Evolutionary conservation across 2,329 filamentous ascomycete genomes (phyloP), one percentile per base, ranked within the genome.

Genomic region (Paraphaeosphaeria sporulosa): DNA sequence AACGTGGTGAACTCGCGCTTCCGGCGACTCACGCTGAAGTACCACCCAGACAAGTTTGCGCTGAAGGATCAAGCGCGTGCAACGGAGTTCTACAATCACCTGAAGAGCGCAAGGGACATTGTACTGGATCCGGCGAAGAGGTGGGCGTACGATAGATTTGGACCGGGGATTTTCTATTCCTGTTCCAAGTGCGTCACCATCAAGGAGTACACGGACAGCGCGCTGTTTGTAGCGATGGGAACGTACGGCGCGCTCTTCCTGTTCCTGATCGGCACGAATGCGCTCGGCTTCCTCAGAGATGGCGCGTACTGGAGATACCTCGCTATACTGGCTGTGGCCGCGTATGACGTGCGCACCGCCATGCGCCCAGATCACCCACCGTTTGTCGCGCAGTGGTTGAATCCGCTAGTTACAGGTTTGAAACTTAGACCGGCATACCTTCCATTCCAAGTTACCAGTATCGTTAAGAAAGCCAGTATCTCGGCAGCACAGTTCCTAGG

Each of bases 21-120:
- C 81, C 88, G 95, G 62, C 88, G 91, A 52, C 61, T 78, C 34
- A 86, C 86, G 0, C 80, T 87, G 2, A 81, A 83, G 58, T 85
- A 84, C 65, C 95, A 99, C 78, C 95, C 95, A 0, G 95, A 99
- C 82, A 98, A 99, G 80, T 78, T 87, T 34, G 65, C 64, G 1
- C 56, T 71, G 8, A 62, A 63, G 12, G 65, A 71, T 13, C 32
- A 43, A 13, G 67, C 77, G 42, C 64, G 54, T 38, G 74, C 76
- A 25, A 74, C 77, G 46, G 76, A 76, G 54, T 85, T 89, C 78
- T 98, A 96, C 78, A 88, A 97, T 49, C 88, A 91, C 71, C 85
- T 98, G 70, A 94, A 94, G 81, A 82, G 89, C 48, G 93, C 93
- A 6, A 87, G 92, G 71, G 95, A 98, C 67, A 90, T 98, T 49